Percentiles rank a stretch among this genome's conserved stretches.
Conservation (phyloP, 306 rosid genomes). For the Malus fusca region DNA sequence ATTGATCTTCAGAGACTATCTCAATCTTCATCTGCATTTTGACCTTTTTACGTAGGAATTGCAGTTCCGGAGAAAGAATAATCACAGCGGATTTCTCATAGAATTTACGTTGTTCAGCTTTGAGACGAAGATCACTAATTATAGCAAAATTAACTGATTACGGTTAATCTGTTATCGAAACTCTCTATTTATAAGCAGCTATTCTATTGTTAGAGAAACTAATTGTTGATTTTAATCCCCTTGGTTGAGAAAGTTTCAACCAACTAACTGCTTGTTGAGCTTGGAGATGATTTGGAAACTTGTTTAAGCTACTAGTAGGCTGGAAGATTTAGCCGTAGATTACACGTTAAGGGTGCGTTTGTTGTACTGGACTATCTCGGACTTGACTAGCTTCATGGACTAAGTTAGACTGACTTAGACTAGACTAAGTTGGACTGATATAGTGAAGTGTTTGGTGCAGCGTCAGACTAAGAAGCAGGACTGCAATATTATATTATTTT, state of each 20-base stretch:
- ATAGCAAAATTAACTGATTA: background rate
- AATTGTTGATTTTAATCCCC: background rate
- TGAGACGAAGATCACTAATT: background rate
- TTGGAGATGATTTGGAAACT: background rate
- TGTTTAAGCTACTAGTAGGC: background rate
- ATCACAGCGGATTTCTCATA: background rate
- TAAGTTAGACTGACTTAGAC: too few species aligned
- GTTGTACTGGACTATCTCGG: too few species aligned
- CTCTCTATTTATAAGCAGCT: background rate
- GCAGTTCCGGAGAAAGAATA: background rate
- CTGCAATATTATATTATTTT: too few species aligned
- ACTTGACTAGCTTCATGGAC: too few species aligned
- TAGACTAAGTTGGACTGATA: too few species aligned
- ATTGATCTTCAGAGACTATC: background rate
- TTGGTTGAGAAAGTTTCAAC: background rate
- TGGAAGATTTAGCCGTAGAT: background rate
- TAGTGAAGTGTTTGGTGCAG: too few species aligned
- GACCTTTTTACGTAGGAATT: background rate
- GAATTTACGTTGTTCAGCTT: background rate
- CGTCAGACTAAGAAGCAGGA: too few species aligned
- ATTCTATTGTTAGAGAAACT: background rate
- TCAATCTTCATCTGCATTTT: constrained; percentile 2
- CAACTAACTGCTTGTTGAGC: background rate
- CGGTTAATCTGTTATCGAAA: background rate
- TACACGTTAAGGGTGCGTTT: too few species aligned